phyloP scores from a whole-genome alignment of 2,329 filamentous ascomycete genomes.

The Emergomyces orientalis region DNA sequence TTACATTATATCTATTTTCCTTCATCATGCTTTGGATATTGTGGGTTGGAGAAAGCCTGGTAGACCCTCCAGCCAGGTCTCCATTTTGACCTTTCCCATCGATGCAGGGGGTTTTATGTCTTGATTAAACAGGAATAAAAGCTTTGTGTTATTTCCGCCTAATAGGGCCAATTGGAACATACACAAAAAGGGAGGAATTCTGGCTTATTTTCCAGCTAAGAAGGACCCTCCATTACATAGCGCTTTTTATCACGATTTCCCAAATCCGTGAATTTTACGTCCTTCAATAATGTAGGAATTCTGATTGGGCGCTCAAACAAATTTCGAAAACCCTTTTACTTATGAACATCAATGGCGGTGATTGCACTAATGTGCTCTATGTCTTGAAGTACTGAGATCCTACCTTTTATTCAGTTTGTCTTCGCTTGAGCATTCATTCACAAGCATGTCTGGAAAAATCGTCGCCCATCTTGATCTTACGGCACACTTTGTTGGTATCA shows the following conservation, averaged over 20 bases:
- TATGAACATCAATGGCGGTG: not conserved
- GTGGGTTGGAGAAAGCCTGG: not conserved
- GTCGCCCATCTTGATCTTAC: too few species aligned
- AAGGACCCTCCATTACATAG: not conserved
- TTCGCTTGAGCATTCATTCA: too few species aligned
- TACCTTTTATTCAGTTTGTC: too few species aligned
- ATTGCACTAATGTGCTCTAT: not conserved
- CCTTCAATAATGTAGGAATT: not conserved
- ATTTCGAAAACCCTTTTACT: too few species aligned
- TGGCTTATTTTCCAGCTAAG: not conserved
- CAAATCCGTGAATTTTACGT: too few species aligned
- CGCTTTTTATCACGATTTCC: not conserved
- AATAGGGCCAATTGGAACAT: not conserved
- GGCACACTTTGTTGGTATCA: not conserved
- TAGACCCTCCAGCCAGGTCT: not conserved
- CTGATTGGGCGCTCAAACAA: not conserved
- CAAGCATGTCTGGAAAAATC: too few species aligned
- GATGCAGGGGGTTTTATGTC: not conserved
- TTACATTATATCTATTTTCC: not conserved
- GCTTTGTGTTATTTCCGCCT: not conserved
- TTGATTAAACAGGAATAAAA: not conserved
- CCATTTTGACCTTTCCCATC: not conserved
- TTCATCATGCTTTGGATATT: not conserved
- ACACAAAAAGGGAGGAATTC: not conserved
- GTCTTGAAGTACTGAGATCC: too few species aligned